Conservation (phyloP, 805 yeast species). For the Ogataea pini region DNA sequence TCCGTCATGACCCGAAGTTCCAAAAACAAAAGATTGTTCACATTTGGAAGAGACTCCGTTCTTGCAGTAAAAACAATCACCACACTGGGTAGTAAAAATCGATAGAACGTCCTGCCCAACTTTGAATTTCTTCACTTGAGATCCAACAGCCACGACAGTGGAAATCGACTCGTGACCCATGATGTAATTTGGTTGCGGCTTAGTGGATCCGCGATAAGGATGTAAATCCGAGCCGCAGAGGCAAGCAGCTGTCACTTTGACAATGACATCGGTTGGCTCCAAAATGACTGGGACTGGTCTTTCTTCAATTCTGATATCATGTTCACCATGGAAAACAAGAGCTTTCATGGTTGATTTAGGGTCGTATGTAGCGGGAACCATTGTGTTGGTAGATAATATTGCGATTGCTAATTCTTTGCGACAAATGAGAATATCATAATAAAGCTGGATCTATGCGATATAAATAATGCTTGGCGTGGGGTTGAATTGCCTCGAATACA, state of each 20-base stretch:
- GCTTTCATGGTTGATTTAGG: conserved; percentile 44
- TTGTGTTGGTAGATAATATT: neutral
- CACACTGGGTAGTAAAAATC: conserved; percentile 58
- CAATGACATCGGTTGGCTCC: conserved; percentile 43
- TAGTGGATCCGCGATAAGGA: conserved; percentile 52
- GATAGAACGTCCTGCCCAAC: conserved; percentile 50
- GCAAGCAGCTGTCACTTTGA: conserved; percentile 49
- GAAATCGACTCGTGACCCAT: conserved; percentile 44
- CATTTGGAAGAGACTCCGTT: conserved; percentile 51
- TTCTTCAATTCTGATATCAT: conserved; percentile 40
- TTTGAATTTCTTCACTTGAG: conserved; percentile 34
- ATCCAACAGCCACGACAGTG: conserved; percentile 42
- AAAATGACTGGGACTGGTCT: conserved; percentile 43
- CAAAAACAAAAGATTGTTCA: conserved; percentile 47
- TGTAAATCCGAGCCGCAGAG: conserved; percentile 59
- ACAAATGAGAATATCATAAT: too few relatives aligned
- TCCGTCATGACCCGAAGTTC: conserved; percentile 57
- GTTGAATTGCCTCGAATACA: neutral
- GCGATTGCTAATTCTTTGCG: neutral
- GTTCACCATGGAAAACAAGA: conserved; percentile 48
- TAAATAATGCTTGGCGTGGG: neutral
- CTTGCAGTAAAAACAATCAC: conserved; percentile 57
- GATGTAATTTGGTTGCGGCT: conserved; percentile 47
- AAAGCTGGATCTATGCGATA: neutral
- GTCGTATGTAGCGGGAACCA: conserved; percentile 11